Conservation (phyloP, 352 stramenopile species). For the Pythium rhizo-oryzae region DNA sequence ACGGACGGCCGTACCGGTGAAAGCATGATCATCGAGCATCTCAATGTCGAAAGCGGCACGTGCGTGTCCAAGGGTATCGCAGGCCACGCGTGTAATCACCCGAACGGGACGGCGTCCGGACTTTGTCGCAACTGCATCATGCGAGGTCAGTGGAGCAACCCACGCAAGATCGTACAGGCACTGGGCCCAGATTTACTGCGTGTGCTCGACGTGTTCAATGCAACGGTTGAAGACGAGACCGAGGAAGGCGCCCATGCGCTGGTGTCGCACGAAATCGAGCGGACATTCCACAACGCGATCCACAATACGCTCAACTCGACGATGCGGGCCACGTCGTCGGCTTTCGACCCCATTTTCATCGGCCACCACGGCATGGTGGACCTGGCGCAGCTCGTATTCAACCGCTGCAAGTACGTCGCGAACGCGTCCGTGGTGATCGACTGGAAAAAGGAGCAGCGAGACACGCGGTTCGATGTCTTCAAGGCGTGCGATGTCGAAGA, state of each 20-base stretch:
- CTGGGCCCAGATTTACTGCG: slow-evolving; percentile 18
- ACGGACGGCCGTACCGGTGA: slow-evolving; percentile 6
- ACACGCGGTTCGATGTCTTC: slow-evolving; percentile 22
- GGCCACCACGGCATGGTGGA: slow-evolving; percentile 32
- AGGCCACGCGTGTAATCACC: slow-evolving; percentile 24
- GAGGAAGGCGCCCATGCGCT: slow-evolving; percentile 11
- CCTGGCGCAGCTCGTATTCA: slow-evolving; percentile 27
- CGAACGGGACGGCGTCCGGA: slow-evolving; percentile 20
- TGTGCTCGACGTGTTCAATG: slow-evolving; percentile 25
- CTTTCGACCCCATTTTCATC: slow-evolving; percentile 33
- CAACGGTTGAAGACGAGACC: background rate
- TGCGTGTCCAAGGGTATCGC: slow-evolving; percentile 28
- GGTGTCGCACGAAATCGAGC: slow-evolving; percentile 20
- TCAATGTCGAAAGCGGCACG: slow-evolving; percentile 17
- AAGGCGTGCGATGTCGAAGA: slow-evolving; percentile 18
- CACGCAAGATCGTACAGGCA: slow-evolving; percentile 21
- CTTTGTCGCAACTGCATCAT: slow-evolving; percentile 24
- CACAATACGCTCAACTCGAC: slow-evolving; percentile 31
- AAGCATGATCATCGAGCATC: slow-evolving; percentile 15
- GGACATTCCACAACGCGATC: slow-evolving; percentile 31
- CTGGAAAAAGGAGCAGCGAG: slow-evolving; percentile 1
- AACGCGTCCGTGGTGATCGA: slow-evolving; percentile 13
- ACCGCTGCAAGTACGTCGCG: slow-evolving; percentile 24
- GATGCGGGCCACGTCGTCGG: slow-evolving; percentile 25
- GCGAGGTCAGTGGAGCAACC: slow-evolving; percentile 24